A percentile compares a stretch with the other conserved stretches of the same genome.
Evolutionary conservation across 345 rosid species (phyloP).

Genomic region (Cardamine chenopodiifolia): DNA sequence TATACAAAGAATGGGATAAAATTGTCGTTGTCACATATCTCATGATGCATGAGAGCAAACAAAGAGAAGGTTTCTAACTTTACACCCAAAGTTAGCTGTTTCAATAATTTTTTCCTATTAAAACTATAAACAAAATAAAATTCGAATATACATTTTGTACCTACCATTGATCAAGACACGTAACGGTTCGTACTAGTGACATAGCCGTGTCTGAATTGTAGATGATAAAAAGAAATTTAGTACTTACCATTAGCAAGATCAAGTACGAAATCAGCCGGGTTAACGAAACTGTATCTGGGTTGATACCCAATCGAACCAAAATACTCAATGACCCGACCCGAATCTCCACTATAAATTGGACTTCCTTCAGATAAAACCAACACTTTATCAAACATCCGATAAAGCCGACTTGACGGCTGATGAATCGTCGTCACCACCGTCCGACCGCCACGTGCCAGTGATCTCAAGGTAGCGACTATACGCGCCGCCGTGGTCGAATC

Average conservation of each 20-base stretch:
- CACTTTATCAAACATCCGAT: conserved; percentile 81
- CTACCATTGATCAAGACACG: conserved; percentile 3
- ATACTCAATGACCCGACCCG: conserved; percentile 73
- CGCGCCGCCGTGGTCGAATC: conserved; percentile 90
- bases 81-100: conserved; percentile 33
- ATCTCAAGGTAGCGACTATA: conserved; percentile 58
- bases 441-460: conserved; percentile 75
- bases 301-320: conserved; percentile 62
- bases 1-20: conserved; percentile 28
- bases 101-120: background rate
- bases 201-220: background rate
- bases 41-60: conserved; percentile 37
- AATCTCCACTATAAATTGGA: conserved; percentile 68
- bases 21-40: conserved; percentile 40
- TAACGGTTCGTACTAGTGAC: background rate
- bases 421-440: conserved; percentile 83
- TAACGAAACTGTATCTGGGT: conserved; percentile 66
- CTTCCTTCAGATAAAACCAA: conserved; percentile 76
- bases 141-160: conserved; percentile 5
- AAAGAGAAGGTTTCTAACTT: conserved; percentile 17
- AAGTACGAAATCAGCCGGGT: conserved; percentile 90
- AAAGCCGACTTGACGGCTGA: conserved; percentile 86
- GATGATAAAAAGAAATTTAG: background rate
- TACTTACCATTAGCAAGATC: conserved; percentile 89
- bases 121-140: background rate